These are phyloP conservation scores for Fragaria ananassa DNA, from an alignment of 306 rosid genomes.

Conservation along the genomic window DNA sequence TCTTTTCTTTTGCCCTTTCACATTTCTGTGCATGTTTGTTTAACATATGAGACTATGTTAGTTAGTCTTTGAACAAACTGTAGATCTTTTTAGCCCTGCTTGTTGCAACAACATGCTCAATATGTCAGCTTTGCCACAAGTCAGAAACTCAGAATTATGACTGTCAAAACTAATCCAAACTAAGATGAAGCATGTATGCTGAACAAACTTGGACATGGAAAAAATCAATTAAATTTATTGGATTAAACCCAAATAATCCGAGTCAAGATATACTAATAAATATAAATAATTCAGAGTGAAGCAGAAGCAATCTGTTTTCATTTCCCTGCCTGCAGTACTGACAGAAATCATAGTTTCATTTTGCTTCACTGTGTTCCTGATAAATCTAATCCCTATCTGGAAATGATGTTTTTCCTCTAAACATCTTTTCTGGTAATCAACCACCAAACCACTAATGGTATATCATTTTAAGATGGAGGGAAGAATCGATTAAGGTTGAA, in stretches of 20 bases:
- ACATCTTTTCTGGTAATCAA: conserved; percentile 21
- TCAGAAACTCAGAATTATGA: background rate
- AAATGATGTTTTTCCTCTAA: conserved; percentile 73
- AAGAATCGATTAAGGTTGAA: conserved; percentile 94
- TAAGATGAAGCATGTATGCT: background rate
- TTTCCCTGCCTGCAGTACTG: conserved; percentile 18
- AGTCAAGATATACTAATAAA: conserved; percentile 29
- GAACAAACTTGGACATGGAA: background rate
- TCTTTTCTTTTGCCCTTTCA: background rate
- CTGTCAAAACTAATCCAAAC: background rate
- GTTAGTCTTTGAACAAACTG: background rate
- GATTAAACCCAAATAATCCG: conserved; percentile 42
- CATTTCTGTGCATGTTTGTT: background rate
- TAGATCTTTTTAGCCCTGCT: background rate
- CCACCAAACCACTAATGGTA: background rate
- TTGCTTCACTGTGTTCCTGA: conserved; percentile 28
- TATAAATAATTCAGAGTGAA: background rate
- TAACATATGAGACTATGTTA: background rate
- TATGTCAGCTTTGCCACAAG: background rate
- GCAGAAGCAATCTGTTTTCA: conserved; percentile 15
- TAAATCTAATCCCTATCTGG: conserved; percentile 36
- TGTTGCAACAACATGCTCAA: background rate
- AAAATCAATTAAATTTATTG: conserved; percentile 18
- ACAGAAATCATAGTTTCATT: conserved; percentile 22
- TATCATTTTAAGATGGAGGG: conserved; percentile 66